Evolutionary conservation across 192 early-diverging fungal species (phyloP).

Genomic region (Entrophospora sp.): DNA sequence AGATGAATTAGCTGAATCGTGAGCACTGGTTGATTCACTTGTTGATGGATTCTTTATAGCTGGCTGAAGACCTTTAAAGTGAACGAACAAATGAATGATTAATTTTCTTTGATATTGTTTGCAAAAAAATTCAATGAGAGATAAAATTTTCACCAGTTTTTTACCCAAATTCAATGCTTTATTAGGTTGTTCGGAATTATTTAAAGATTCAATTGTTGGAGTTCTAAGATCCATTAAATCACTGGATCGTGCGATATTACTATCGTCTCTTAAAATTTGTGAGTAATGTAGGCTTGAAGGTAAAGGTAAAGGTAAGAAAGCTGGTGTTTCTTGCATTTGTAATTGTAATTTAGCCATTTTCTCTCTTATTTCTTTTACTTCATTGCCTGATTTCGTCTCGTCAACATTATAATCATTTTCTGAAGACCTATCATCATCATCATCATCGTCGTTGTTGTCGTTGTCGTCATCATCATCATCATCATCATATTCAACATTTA

Average conservation of each 20-base stretch:
- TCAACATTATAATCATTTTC: too few species aligned
- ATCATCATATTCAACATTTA: neutral
- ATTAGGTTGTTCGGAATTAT: too few species aligned
- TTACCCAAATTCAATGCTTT: neutral
- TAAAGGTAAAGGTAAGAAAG: neutral
- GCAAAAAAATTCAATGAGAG: neutral
- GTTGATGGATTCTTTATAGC: neutral
- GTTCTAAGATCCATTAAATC: too few species aligned
- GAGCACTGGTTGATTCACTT: neutral
- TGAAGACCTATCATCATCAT: neutral
- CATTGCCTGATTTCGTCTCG: too few species aligned
- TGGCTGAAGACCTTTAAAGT: neutral
- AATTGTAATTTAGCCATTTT: conserved; percentile 7
- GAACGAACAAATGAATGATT: neutral
- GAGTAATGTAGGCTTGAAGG: too few species aligned
- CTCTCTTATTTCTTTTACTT: too few species aligned
- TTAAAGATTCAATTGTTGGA: too few species aligned
- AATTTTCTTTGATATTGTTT: neutral
- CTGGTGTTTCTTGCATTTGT: neutral
- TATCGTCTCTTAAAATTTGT: too few species aligned
- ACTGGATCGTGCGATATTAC: too few species aligned
- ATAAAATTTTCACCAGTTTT: too few species aligned
- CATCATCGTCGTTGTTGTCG: neutral
- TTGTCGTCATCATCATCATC: conserved; percentile 2
- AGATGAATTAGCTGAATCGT: neutral